A percentile compares a stretch with the other conserved stretches of the same genome.
These are phyloP conservation scores for Porphyridium purpureum DNA, from an alignment of 23 red algal genomes.

Conservation along the genomic window DNA sequence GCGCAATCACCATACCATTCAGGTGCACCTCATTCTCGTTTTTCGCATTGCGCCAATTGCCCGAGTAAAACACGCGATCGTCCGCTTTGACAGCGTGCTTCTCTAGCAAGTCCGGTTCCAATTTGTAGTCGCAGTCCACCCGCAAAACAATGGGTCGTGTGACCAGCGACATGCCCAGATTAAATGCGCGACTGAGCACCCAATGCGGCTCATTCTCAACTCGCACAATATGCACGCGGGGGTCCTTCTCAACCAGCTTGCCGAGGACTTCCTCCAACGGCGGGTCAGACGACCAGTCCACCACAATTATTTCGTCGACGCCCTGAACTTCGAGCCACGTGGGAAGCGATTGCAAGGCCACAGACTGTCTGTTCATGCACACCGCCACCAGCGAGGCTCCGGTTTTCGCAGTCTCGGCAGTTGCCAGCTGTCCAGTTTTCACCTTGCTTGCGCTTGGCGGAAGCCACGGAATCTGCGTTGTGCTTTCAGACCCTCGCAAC, in stretches of 20 bases:
- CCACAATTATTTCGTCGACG: neutral
- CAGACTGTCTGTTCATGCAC: neutral
- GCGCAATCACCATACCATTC: conserved; percentile 28
- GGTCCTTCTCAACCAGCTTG: no score
- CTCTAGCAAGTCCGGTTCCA: neutral
- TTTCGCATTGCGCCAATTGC: conserved; percentile 32
- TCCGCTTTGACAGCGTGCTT: neutral
- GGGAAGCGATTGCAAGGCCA: neutral
- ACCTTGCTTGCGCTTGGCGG: no score
- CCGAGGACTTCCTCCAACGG: neutral
- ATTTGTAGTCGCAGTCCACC: conserved; percentile 5
- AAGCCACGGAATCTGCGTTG: no score
- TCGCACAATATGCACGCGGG: conserved; percentile 1
- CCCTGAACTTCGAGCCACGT: neutral
- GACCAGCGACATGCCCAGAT: neutral
- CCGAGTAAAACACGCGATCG: conserved; percentile 17
- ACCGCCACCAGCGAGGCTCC: neutral
- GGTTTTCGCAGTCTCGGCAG: no score
- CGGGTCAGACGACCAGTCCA: conserved; percentile 1
- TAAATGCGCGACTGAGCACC: conserved; percentile 4
- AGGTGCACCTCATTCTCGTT: conserved; percentile 55
- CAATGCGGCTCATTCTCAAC: conserved; percentile 5
- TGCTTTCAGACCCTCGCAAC: no score
- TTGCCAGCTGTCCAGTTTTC: no score
- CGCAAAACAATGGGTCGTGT: neutral